Evolutionary conservation across 2,329 filamentous ascomycete species (phyloP), one percentile per base, ranked within the genome.

Genomic region (Aspergillus sp.): DNA sequence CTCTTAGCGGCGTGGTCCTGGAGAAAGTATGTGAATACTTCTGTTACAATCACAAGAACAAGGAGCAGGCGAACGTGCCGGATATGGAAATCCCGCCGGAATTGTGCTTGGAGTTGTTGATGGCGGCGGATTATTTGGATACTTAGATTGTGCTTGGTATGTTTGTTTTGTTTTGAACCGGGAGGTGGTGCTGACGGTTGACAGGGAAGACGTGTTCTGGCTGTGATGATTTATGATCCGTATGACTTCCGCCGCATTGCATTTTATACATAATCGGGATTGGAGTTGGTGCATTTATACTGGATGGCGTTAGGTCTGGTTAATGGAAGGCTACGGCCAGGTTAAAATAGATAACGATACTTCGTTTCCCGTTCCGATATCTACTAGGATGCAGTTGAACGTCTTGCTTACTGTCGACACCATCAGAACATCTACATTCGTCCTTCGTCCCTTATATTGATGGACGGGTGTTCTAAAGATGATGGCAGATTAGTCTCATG

Each of bases 11-110:
- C 23, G 65, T 83, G 22, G 75, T 84, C 9, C 72, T 86, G 2
- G 82, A 85, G 60, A 84, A 84, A 63, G 80, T 86, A 46, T 85
- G 82, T 74, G 81, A 85, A 62, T 86, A 86, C 60, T 75, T 86
- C 41, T 83, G 83, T 65, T 85, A 85, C 69, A 80, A 83, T 53
- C 77, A 85, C 57, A 84, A 83, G 65, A 71, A 84, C 60, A 77
- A 78, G 53, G 73, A 81, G 41, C 71, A 74, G 49, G 75, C 71
- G 42, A 80, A 83, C 49, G 81, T 85, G 7, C 75, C 81, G 0
- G 83, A 86, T 57, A 82, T 84, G 77, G 81, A 85, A 41, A 79
- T 85, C 19, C 80, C 81, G 5, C 73, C 80, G 2, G 82, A 85
- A 67, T 60, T 85, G 45, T 84, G 81, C 56, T 57, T 86, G 56